These are phyloP conservation scores for Trypanosoma platydactyli DNA, from an alignment of 208 protist genomes.

Conservation along the genomic window DNA sequence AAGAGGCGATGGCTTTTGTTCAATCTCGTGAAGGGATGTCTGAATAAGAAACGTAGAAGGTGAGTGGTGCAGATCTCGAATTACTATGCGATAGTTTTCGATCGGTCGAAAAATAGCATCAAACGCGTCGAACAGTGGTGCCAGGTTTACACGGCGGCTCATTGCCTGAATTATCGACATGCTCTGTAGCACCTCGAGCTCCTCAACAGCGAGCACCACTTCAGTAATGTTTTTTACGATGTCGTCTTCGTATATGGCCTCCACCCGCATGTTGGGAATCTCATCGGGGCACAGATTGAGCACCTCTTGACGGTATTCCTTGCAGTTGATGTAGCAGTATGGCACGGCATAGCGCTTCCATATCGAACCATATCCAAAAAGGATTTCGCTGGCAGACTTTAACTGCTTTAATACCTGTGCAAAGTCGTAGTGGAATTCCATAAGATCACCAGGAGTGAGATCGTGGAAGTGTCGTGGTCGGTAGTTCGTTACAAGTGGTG, in stretches of 20 bases:
- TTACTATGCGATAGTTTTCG: constrained; percentile 85
- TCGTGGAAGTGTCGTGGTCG: constrained; percentile 88
- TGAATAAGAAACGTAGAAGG: constrained; percentile 79
- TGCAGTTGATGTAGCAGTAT: constrained; percentile 73
- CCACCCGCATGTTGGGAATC: constrained; percentile 78
- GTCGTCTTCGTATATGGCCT: constrained; percentile 85
- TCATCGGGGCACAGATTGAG: constrained; percentile 81
- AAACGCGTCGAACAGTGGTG: constrained; percentile 81
- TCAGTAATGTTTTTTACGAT: constrained; percentile 86
- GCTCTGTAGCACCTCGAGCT: constrained; percentile 64
- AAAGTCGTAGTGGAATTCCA: constrained; percentile 90
- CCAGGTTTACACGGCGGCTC: constrained; percentile 70
- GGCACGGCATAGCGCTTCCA: constrained; percentile 90
- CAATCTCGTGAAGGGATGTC: constrained; percentile 56
- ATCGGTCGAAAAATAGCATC: constrained; percentile 73
- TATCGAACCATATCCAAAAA: constrained; percentile 79
- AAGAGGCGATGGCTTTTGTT: constrained; percentile 74
- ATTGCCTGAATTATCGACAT: constrained; percentile 79
- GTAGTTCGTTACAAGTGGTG: constrained; percentile 86
- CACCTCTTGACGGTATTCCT: constrained; percentile 80
- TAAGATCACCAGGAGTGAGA: constrained; percentile 78
- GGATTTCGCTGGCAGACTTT: constrained; percentile 47
- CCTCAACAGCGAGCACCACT: constrained; percentile 72
- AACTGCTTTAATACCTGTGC: constrained; percentile 66
- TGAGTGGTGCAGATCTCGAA: constrained; percentile 53